These are phyloP conservation scores for Rhazya stricta DNA, from an alignment of 257 asterid genomes.

Conservation along the genomic window DNA sequence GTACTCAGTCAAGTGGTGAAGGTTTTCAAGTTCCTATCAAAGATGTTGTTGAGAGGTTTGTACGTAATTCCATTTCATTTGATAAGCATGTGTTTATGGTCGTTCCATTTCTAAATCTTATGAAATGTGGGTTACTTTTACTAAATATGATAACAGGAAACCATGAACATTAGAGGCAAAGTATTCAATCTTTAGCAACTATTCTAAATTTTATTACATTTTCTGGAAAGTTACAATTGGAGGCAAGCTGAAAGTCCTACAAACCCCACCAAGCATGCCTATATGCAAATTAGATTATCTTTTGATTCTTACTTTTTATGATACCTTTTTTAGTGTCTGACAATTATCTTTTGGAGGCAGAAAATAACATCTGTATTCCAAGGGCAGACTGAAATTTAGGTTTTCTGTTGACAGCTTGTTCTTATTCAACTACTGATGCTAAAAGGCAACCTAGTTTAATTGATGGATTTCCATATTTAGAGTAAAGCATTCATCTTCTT, in stretches of 20 bases:
- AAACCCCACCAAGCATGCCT: too few species aligned
- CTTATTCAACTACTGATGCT: not conserved
- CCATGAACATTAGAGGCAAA: not conserved
- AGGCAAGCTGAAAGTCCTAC: too few species aligned
- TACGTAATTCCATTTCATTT: not conserved
- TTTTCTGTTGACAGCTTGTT: not conserved
- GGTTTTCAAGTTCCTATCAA: conserved; percentile 35
- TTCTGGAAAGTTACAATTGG: too few species aligned
- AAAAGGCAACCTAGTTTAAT: too few species aligned
- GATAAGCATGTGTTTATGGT: not conserved
- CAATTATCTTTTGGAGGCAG: too few species aligned
- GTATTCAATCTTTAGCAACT: not conserved
- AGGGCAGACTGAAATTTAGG: too few species aligned
- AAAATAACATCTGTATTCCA: too few species aligned
- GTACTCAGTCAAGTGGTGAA: conserved; percentile 23
- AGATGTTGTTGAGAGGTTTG: conserved; percentile 51
- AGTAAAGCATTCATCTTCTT: too few species aligned
- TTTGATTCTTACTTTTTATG: too few species aligned
- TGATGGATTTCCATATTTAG: too few species aligned
- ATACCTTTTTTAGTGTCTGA: too few species aligned
- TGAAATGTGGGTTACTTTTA: not conserved
- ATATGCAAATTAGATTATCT: too few species aligned
- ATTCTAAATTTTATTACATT: not conserved
- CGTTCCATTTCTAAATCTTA: not conserved
- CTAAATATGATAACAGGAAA: not conserved